Conservation (phyloP, 106 monocot species). For the Narthecium ossifragum region DNA sequence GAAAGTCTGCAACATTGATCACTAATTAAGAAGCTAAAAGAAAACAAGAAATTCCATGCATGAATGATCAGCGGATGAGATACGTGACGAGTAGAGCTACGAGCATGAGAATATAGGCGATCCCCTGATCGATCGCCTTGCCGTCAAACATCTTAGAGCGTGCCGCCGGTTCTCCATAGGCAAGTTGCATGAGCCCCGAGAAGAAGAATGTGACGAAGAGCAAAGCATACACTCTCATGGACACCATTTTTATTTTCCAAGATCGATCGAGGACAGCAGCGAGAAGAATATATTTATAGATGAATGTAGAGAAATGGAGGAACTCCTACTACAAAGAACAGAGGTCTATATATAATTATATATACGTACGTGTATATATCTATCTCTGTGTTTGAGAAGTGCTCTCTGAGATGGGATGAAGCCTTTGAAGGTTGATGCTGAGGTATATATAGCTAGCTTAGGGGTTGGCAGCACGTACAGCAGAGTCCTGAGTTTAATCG, state of each 20-base stretch:
- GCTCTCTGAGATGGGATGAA: too few species aligned
- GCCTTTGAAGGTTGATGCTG: too few species aligned
- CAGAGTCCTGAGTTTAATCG: too few species aligned
- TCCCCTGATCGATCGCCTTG: conserved; percentile 5
- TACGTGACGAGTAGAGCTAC: neutral
- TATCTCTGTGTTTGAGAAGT: too few species aligned
- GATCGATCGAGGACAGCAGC: neutral
- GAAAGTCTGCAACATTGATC: too few species aligned
- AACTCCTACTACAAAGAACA: neutral
- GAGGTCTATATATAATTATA: neutral
- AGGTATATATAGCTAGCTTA: too few species aligned
- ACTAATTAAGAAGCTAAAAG: too few species aligned
- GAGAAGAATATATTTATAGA: neutral
- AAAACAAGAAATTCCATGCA: too few species aligned
- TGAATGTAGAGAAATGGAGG: neutral
- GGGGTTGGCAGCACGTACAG: too few species aligned
- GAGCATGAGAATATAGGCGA: conserved; percentile 4
- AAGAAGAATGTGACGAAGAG: conserved; percentile 1
- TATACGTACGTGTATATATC: neutral
- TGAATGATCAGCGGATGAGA: neutral
- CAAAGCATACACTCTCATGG: neutral
- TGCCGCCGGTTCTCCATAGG: neutral
- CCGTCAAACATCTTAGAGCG: neutral
- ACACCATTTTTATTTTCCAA: neutral
- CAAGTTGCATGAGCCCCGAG: neutral